These are phyloP conservation scores for Capsicum pubescens DNA, from an alignment of 257 asterid species.

Conservation along the genomic window DNA sequence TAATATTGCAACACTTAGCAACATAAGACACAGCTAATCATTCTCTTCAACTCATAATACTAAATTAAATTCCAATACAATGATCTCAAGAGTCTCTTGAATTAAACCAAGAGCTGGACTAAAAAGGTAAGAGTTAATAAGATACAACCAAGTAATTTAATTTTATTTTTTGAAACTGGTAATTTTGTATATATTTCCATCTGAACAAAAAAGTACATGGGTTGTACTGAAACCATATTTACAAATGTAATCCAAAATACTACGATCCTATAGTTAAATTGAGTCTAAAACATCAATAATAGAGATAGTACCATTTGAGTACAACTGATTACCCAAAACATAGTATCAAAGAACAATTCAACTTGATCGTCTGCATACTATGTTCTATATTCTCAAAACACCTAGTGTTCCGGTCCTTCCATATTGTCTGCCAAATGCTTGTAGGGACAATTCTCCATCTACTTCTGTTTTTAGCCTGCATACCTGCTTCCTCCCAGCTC, in stretches of 20 bases:
- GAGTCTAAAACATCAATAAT: not conserved
- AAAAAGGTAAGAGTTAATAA: not conserved
- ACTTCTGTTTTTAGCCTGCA: not conserved
- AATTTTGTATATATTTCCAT: too few relatives aligned
- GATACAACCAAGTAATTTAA: not conserved
- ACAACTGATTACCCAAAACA: not conserved
- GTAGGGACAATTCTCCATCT: not conserved
- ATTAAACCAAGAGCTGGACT: not conserved
- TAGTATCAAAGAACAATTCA: not conserved
- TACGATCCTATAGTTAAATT: not conserved
- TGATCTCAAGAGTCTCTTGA: not conserved
- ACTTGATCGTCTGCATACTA: not conserved
- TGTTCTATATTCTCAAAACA: not conserved
- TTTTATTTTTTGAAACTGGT: too few relatives aligned
- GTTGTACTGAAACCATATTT: too few relatives aligned
- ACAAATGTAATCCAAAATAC: too few relatives aligned
- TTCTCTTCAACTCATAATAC: not conserved
- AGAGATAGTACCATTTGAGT: not conserved
- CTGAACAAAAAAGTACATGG: too few relatives aligned
- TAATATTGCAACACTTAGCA: conserved; percentile 10
- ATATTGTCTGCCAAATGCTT: not conserved
- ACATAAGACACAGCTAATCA: not conserved
- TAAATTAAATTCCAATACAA: not conserved
- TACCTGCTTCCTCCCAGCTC: not conserved
- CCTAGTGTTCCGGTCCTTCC: not conserved